These are phyloP conservation scores for Sarocladiaceae sp. DNA, from an alignment of 2,329 filamentous ascomycete species.

Conservation along the genomic window DNA sequence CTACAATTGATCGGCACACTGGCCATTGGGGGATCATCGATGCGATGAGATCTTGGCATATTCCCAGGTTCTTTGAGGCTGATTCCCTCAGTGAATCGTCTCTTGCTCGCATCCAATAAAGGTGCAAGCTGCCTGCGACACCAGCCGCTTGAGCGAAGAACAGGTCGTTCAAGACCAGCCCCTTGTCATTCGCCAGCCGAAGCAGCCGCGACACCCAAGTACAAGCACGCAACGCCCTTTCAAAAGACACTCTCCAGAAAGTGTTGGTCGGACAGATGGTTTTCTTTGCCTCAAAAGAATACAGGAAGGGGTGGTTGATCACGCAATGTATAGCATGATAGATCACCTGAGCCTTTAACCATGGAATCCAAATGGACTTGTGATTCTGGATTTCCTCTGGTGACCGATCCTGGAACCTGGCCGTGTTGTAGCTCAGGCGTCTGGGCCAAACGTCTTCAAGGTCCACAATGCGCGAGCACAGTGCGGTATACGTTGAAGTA, in stretches of 20 bases:
- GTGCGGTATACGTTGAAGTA: neutral
- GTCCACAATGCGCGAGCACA: slow-evolving; percentile 5
- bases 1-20: slow-evolving; percentile 2
- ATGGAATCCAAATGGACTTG: slow-evolving; percentile 6
- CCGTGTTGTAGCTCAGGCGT: slow-evolving; percentile 7
- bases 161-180: slow-evolving; percentile 3
- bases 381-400: neutral
- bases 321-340: slow-evolving; percentile 10
- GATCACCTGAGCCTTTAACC: slow-evolving; percentile 8
- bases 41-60: slow-evolving; percentile 3
- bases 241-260: slow-evolving; percentile 9
- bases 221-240: slow-evolving; percentile 6
- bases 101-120: slow-evolving; percentile 8
- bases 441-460: slow-evolving; percentile 3
- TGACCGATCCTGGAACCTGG: slow-evolving; percentile 1
- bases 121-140: slow-evolving; percentile 9
- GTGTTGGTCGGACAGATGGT: slow-evolving; percentile 3
- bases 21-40: slow-evolving; percentile 1
- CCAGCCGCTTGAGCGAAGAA: slow-evolving; percentile 9
- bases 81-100: slow-evolving; percentile 1
- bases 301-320: slow-evolving; percentile 10
- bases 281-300: slow-evolving; percentile 1
- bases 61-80: slow-evolving; percentile 4
- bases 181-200: slow-evolving; percentile 4
- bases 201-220: slow-evolving; percentile 9